Evolutionary conservation across 306 rosid species (phyloP).

Genomic region (Pterocarpus macrocarpus): DNA sequence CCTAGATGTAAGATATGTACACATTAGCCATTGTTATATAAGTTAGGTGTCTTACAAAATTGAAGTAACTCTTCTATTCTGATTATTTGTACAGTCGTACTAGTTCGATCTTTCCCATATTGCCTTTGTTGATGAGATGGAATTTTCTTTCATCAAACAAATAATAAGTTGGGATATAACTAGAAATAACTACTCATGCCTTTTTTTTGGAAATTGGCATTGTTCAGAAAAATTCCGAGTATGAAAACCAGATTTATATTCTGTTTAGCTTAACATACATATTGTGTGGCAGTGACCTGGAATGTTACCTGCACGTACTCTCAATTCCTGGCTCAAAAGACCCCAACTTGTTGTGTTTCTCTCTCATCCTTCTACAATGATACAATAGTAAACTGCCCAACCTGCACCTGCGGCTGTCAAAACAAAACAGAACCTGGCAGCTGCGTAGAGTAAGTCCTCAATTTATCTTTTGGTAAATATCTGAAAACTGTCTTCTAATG

Average conservation of each 20-base stretch:
- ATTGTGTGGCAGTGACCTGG: conserved; percentile 86
- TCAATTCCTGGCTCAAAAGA: conserved; percentile 91
- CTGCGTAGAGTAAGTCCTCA: conserved; percentile 76
- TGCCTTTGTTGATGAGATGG: background rate
- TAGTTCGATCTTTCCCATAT: background rate
- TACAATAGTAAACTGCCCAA: conserved; percentile 84
- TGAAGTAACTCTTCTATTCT: background rate
- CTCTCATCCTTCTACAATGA: conserved; percentile 88
- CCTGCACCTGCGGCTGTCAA: conserved; percentile 92
- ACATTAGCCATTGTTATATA: background rate
- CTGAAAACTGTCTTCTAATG: conserved; percentile 3
- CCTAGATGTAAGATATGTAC: conserved; percentile 1
- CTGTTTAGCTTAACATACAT: conserved; percentile 33
- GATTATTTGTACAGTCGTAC: background rate
- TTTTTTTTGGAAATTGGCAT: background rate
- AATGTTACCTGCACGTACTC: conserved; percentile 90
- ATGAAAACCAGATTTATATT: conserved; percentile 10
- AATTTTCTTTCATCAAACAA: conserved; percentile 21
- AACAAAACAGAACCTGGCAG: conserved; percentile 67
- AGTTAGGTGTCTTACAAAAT: background rate
- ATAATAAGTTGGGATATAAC: conserved; percentile 12
- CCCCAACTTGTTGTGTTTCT: conserved; percentile 93
- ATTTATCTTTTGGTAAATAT: conserved; percentile 19
- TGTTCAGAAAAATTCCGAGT: background rate
- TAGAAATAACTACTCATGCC: background rate